Evolutionary conservation across 352 stramenopile species (phyloP), one percentile per base, ranked within the genome.

Genomic region (Pilasporangium apinafurcum): DNA sequence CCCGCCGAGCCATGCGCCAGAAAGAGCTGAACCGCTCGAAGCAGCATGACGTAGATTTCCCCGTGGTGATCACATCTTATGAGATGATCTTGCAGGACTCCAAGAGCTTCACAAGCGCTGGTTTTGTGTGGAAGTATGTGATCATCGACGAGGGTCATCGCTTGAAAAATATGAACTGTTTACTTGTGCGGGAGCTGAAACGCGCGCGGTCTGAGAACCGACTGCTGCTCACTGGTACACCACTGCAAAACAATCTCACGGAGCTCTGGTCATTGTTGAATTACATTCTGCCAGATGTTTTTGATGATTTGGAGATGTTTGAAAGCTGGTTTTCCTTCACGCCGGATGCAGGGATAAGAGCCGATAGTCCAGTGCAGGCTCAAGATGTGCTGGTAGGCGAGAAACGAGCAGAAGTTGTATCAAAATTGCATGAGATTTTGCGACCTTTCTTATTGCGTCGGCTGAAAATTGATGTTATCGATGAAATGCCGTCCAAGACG

Each of bases 241-340:
- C 96, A 14, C 91, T 99, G 24, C 95, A 98, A 70, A 98, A 99
- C 57, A 98, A 97, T 54, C 71, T 99, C 32, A 90, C 81, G 16
- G 97, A 99, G 68, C 75, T 99, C 5, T 99, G 96, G 96, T 86
- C 92, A n/a, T 64, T 99, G 44, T 77, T 99, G 25, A 99, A 99
- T 59, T 98, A 98, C 65, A 95, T 99, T 27, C 59, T 99, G 25
- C 96, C 96, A 0, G 73, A 95, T 33, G 95, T 99, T 36, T 99
- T 99, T 62, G 96, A 97, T 57, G 95, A 97, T 31, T 71, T 98
- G 8, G 92, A 98, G 50, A 93, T 96, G 7, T 99, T 99, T 67
- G 94, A 98, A 68, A 97, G 86, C 40, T 99, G 94, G 95, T 98
- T 98, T 68, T 96, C 91, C 34, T 98, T 98, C 61, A 96, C 97